Percentiles rank a stretch among this genome's conserved stretches.
Evolutionary conservation across 768 basidiomycete species (phyloP).

Genomic region (Russula virescens): DNA sequence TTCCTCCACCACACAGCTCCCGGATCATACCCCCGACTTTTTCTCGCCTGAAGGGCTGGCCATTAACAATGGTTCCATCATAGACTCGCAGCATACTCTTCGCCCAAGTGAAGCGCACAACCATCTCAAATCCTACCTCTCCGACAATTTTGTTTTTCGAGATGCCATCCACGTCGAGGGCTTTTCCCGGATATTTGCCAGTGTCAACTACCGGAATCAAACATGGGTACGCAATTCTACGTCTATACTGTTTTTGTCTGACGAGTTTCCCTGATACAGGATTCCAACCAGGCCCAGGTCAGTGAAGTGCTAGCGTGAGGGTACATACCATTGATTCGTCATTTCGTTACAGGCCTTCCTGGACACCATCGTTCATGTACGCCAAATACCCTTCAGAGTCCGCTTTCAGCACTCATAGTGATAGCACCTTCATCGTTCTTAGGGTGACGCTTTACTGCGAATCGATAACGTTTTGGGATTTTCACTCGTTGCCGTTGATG

Average conservation of each 20-base stretch:
- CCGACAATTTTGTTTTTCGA: slow-evolving; percentile 27
- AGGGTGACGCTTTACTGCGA: slow-evolving; percentile 30
- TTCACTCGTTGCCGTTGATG: slow-evolving; percentile 22
- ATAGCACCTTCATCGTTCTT: background rate
- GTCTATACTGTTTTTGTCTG: background rate
- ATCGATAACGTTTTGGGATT: slow-evolving; percentile 31
- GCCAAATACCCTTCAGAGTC: background rate
- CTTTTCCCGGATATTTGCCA: slow-evolving; percentile 28
- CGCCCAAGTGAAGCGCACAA: slow-evolving; percentile 29
- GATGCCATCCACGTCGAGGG: slow-evolving; percentile 25
- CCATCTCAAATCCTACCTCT: slow-evolving; percentile 26
- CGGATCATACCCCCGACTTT: slow-evolving; percentile 23
- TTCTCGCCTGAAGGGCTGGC: slow-evolving; percentile 26
- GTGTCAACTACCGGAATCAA: slow-evolving; percentile 26
- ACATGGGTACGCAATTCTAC: slow-evolving; percentile 25
- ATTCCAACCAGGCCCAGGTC: slow-evolving; percentile 30
- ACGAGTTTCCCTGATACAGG: slow-evolving; percentile 15
- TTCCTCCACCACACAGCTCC: background rate
- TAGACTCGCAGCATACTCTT: slow-evolving; percentile 15
- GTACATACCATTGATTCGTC: background rate
- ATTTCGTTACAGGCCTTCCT: slow-evolving; percentile 27
- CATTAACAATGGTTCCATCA: slow-evolving; percentile 19
- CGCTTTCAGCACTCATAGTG: too few species aligned
- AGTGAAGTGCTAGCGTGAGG: background rate
- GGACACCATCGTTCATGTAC: slow-evolving; percentile 25